Evolutionary conservation across 2,329 filamentous ascomycete species (phyloP).

Genomic region (Hypoxylon sp.): DNA sequence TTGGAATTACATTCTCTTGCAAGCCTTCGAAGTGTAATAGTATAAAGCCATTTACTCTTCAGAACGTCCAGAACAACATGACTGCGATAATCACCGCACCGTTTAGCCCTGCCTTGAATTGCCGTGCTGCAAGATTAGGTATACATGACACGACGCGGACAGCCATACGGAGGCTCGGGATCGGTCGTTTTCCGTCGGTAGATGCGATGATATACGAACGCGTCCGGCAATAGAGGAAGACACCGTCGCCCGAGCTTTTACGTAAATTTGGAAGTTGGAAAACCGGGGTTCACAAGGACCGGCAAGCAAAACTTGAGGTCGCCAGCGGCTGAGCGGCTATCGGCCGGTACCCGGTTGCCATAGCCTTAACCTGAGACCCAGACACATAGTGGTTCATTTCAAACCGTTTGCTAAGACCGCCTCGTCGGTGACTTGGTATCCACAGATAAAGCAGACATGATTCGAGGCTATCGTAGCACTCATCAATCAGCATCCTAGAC

Average conservation of each 20-base stretch:
- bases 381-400: conserved; percentile 11
- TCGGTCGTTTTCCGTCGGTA: conserved; percentile 12
- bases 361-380: not conserved
- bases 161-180: conserved; percentile 9
- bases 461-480: conserved; percentile 25
- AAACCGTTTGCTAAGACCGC: conserved; percentile 18
- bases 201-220: conserved; percentile 7
- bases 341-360: conserved; percentile 9
- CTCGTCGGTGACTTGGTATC: conserved; percentile 9
- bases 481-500: conserved; percentile 16
- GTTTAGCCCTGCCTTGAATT: not conserved
- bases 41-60: not conserved
- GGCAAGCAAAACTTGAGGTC: not conserved
- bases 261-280: not conserved
- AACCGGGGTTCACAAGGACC: not conserved
- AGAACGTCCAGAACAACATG: not conserved
- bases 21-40: no score
- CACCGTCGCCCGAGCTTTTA: not conserved
- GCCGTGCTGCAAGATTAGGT: conserved; percentile 15
- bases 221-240: conserved; percentile 6
- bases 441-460: conserved; percentile 19
- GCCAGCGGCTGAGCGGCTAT: conserved; percentile 34
- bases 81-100: not conserved
- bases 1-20: not conserved
- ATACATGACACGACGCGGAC: not conserved